Evolutionary conservation across 164 flowering plant genomes (phyloP).

Genomic region (Magnolia changhungtana): DNA sequence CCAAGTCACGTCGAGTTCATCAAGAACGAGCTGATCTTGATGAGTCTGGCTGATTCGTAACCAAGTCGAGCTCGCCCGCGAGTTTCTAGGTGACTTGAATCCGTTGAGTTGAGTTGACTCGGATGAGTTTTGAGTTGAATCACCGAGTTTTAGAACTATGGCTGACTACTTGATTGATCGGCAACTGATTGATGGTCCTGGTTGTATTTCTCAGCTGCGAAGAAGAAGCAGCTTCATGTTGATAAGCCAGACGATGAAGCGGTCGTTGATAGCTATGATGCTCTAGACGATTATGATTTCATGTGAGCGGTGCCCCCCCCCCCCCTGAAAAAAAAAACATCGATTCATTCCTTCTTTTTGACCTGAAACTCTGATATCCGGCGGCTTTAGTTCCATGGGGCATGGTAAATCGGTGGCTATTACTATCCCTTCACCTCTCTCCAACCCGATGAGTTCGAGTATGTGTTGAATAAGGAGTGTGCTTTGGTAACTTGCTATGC

Average conservation of each 20-base stretch:
- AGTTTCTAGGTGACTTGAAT: too few relatives aligned
- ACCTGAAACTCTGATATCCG: neutral
- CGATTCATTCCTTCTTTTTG: neutral
- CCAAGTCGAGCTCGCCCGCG: too few relatives aligned
- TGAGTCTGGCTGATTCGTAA: too few relatives aligned
- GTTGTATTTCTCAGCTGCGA: conserved; percentile 33
- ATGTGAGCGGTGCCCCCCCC: conserved; percentile 40
- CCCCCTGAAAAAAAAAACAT: neutral
- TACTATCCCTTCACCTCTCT: neutral
- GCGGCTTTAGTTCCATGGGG: neutral
- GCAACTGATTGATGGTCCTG: neutral
- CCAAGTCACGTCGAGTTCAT: too few relatives aligned
- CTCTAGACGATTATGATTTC: conserved; percentile 71
- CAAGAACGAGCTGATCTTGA: too few relatives aligned
- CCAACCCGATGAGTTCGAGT: neutral
- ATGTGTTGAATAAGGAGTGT: conserved; percentile 2
- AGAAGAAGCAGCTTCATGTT: conserved; percentile 78
- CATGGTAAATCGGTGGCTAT: neutral
- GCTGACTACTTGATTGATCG: neutral
- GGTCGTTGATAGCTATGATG: conserved; percentile 46
- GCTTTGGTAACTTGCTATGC: neutral
- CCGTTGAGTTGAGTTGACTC: too few relatives aligned
- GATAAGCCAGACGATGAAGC: conserved; percentile 76
- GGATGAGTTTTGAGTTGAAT: too few relatives aligned
- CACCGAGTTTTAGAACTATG: too few relatives aligned